Percentiles rank a stretch among this genome's conserved stretches.
Evolutionary conservation across 306 rosid species (phyloP).

Genomic region (Purshia tridentata): DNA sequence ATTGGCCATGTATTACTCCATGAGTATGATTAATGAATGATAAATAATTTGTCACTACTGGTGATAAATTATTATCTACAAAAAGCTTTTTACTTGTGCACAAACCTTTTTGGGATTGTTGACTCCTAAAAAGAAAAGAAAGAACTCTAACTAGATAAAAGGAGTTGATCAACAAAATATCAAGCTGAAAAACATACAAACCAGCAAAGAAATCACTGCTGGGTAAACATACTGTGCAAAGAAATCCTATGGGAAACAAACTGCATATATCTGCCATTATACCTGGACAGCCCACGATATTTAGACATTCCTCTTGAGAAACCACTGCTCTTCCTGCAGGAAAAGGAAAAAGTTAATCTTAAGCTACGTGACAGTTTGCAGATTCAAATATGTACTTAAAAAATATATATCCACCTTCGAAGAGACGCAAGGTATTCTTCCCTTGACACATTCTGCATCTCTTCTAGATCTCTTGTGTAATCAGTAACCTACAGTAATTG

Average conservation of each 20-base stretch:
- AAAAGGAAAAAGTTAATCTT: conserved; percentile 31
- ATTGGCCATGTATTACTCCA: background rate
- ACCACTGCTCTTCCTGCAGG: conserved; percentile 97
- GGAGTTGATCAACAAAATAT: conserved; percentile 1
- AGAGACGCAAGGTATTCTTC: conserved; percentile 98
- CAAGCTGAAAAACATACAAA: conserved; percentile 3
- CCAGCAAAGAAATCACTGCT: background rate
- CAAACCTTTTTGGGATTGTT: background rate
- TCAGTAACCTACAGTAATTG: conserved; percentile 76
- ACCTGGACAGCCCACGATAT: conserved; percentile 95
- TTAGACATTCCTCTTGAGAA: conserved; percentile 95
- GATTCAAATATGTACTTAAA: conserved; percentile 18
- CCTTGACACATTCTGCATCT: conserved; percentile 91
- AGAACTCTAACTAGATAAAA: background rate
- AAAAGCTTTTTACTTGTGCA: background rate
- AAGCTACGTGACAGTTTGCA: conserved; percentile 25
- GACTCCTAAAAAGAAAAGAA: background rate
- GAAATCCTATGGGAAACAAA: conserved; percentile 5
- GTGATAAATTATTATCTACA: background rate
- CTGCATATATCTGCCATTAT: conserved; percentile 10
- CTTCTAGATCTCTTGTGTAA: conserved; percentile 95
- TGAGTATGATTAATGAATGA: background rate
- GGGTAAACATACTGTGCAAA: background rate
- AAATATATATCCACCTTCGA: conserved; percentile 55
- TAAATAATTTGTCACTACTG: background rate